A percentile compares a stretch with the other conserved stretches of the same genome.
Evolutionary conservation across 1,139 yeast genomes (phyloP).

Genomic region (Lodderomyces beijingensis): DNA sequence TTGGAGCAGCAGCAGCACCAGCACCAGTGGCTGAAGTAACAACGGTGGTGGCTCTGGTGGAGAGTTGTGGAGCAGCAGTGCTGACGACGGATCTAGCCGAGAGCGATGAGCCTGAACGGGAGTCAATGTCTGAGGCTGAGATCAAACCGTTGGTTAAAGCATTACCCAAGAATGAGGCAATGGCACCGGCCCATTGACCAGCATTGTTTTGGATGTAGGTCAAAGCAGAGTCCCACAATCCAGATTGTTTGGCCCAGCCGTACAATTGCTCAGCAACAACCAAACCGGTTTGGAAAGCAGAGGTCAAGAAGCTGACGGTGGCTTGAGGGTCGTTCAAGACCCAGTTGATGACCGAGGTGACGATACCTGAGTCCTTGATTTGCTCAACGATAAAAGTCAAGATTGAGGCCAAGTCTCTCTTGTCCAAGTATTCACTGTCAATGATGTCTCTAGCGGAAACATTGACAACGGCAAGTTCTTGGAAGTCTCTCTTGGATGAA

Average conservation of each 20-base stretch:
- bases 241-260: constrained; percentile 37
- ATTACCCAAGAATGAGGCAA: constrained; percentile 25
- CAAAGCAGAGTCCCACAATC: constrained; percentile 32
- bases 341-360: constrained; percentile 28
- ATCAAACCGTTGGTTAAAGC: constrained; percentile 20
- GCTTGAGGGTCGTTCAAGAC: constrained; percentile 37
- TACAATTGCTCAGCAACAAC: constrained; percentile 34
- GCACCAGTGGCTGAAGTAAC: constrained; percentile 8
- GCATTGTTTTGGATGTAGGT: constrained; percentile 28
- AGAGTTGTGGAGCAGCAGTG: constrained; percentile 14
- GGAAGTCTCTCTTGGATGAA: constrained; percentile 18
- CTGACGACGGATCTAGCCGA: constrained; percentile 13
- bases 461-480: constrained; percentile 4
- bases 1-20: constrained; percentile 6
- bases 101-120: constrained; percentile 18
- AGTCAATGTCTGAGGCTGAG: constrained; percentile 24
- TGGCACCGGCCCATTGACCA: constrained; percentile 26
- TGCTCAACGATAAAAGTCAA: constrained; percentile 24
- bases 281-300: constrained; percentile 32
- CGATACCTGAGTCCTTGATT: constrained; percentile 35
- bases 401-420: constrained; percentile 35
- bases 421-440: constrained; percentile 24
- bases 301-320: constrained; percentile 29
- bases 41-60: constrained; percentile 5
- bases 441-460: constrained; percentile 6